Evolutionary conservation across 345 rosid genomes (phyloP).

Genomic region (Pistacia atlantica): DNA sequence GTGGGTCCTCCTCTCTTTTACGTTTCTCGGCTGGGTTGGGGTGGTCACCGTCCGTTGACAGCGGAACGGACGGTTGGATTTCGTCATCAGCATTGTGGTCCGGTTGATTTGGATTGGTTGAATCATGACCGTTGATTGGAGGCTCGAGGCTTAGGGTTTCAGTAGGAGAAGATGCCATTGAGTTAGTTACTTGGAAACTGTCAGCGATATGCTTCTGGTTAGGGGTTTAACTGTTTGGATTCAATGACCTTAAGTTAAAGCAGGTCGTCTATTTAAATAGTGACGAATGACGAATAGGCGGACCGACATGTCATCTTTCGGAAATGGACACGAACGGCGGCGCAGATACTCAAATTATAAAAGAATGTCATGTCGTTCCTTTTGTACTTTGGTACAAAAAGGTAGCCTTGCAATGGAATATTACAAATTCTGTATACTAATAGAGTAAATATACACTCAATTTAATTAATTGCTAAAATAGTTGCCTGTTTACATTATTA

Average conservation of each 20-base stretch:
- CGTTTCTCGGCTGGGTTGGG: slow-evolving; percentile 55
- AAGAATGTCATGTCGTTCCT: background rate
- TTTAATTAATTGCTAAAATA: too few species aligned
- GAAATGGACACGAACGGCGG: background rate
- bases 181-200: background rate
- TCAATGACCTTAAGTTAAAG: too few species aligned
- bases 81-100: background rate
- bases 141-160: slow-evolving; percentile 27
- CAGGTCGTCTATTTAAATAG: too few species aligned
- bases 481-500: too few species aligned
- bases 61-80: slow-evolving; percentile 28
- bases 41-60: slow-evolving; percentile 24
- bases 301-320: background rate
- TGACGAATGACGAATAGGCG: background rate
- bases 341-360: background rate
- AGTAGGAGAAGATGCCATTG: slow-evolving; percentile 48
- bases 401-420: too few species aligned
- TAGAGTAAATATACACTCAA: too few species aligned
- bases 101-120: slow-evolving; percentile 12
- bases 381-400: too few species aligned
- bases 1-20: slow-evolving; percentile 49
- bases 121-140: slow-evolving; percentile 25
- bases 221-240: background rate
- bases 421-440: too few species aligned
- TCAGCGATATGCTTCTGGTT: background rate